A percentile compares a stretch with the other conserved stretches of the same genome.
Conservation (phyloP, 371 early-diverging fungal genomes). For the Mortierella sp. region DNA sequence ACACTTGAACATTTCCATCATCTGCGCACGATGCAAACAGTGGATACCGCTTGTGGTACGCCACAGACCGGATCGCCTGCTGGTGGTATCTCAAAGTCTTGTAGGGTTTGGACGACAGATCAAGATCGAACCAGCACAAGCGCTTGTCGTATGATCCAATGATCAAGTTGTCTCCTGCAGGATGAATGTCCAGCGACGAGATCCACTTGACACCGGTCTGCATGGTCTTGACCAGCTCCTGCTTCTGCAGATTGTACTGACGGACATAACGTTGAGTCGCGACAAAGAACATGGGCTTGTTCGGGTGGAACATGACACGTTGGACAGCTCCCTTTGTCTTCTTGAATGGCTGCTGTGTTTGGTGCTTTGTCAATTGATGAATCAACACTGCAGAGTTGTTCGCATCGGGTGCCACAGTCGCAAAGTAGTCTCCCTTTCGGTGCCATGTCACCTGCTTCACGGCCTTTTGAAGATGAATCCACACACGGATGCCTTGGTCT, state of each 20-base stretch:
- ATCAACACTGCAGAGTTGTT: slow-evolving; percentile 79
- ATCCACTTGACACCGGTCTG: slow-evolving; percentile 92
- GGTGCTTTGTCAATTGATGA: slow-evolving; percentile 91
- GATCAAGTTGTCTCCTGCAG: slow-evolving; percentile 92
- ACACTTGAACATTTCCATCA: slow-evolving; percentile 93
- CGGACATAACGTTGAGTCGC: slow-evolving; percentile 94
- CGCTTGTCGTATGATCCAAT: slow-evolving; percentile 95
- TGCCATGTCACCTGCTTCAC: slow-evolving; percentile 94
- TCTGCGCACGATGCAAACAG: slow-evolving; percentile 94
- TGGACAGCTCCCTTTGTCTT: slow-evolving; percentile 91
- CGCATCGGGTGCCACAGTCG: slow-evolving; percentile 82
- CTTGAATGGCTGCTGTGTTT: slow-evolving; percentile 91
- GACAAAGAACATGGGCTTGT: slow-evolving; percentile 91
- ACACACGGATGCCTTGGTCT: slow-evolving; percentile 65
- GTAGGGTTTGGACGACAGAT: slow-evolving; percentile 91
- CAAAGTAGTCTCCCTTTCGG: slow-evolving; percentile 95
- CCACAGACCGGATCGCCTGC: slow-evolving; percentile 89
- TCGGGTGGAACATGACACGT: slow-evolving; percentile 92
- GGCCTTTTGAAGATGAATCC: slow-evolving; percentile 63
- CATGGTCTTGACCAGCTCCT: slow-evolving; percentile 84
- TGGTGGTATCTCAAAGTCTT: slow-evolving; percentile 90
- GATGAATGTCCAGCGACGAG: slow-evolving; percentile 94
- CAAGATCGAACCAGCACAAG: slow-evolving; percentile 97
- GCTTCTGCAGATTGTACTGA: slow-evolving; percentile 91
- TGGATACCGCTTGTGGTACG: slow-evolving; percentile 90